Conservation (phyloP, 371 early-diverging fungal genomes). For the Mucor velutinosus region DNA sequence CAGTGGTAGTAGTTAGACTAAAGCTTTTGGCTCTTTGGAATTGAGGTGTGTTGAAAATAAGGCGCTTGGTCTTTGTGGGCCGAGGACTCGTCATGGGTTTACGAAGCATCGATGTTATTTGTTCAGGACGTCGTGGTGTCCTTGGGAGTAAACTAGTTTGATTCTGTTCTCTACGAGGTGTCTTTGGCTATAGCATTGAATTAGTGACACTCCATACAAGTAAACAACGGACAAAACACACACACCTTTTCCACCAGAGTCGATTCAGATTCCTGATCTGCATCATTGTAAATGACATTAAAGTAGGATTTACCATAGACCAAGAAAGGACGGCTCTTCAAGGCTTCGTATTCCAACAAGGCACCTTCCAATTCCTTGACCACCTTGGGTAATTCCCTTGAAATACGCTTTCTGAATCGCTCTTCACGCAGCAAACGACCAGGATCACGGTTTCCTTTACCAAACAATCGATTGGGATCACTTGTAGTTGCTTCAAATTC, state of each 20-base stretch:
- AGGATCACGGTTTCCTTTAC: conserved; percentile 51
- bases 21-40: conserved; percentile 15
- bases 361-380: conserved; percentile 41
- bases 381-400: conserved; percentile 47
- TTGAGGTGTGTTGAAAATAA: conserved; percentile 43
- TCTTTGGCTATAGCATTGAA: neutral
- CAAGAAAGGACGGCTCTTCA: conserved; percentile 35
- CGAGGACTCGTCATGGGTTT: conserved; percentile 27
- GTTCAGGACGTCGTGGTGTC: conserved; percentile 19
- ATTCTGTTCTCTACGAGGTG: neutral
- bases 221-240: neutral
- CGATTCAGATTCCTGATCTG: neutral
- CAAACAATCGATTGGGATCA: conserved; percentile 49
- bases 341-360: conserved; percentile 38
- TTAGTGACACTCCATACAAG: neutral
- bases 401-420: conserved; percentile 46
- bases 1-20: neutral
- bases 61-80: neutral
- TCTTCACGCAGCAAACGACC: conserved; percentile 51
- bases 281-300: conserved; percentile 22
- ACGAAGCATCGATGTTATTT: neutral
- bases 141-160: neutral
- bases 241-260: neutral
- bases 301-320: conserved; percentile 45
- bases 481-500: conserved; percentile 49